These are phyloP conservation scores for Heterobasidion parviporum DNA, from an alignment of 1,284 basidiomycete species.

Conservation along the genomic window DNA sequence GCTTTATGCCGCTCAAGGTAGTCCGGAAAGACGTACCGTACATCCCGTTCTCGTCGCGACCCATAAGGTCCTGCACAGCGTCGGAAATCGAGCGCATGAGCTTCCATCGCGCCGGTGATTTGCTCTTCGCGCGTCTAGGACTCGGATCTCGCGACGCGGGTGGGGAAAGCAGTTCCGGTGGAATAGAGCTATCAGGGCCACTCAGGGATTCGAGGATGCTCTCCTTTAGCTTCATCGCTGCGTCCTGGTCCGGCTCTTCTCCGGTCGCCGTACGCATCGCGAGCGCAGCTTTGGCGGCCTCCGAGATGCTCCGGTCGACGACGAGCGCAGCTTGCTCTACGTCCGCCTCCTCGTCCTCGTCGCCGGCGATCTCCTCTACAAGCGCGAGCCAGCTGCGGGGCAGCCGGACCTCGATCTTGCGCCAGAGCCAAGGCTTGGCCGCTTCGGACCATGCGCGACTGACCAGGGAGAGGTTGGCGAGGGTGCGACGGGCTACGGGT, in stretches of 20 bases:
- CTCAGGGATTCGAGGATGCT: slow-evolving; percentile 51
- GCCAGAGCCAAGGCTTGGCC: slow-evolving; percentile 77
- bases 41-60: slow-evolving; percentile 51
- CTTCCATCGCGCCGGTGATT: slow-evolving; percentile 75
- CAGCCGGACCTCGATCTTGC: slow-evolving; percentile 68
- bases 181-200: slow-evolving; percentile 57
- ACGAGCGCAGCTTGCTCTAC: slow-evolving; percentile 49
- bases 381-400: slow-evolving; percentile 74
- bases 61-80: slow-evolving; percentile 61
- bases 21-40: slow-evolving; percentile 42
- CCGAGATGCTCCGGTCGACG: slow-evolving; percentile 56
- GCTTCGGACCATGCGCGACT: slow-evolving; percentile 69
- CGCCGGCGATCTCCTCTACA: slow-evolving; percentile 65
- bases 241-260: slow-evolving; percentile 27
- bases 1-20: neutral
- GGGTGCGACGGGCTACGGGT: slow-evolving; percentile 47
- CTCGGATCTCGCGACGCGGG: slow-evolving; percentile 73
- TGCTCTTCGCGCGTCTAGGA: slow-evolving; percentile 64
- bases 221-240: slow-evolving; percentile 46
- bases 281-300: slow-evolving; percentile 51
- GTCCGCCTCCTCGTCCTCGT: slow-evolving; percentile 47
- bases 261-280: slow-evolving; percentile 26
- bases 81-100: slow-evolving; percentile 67
- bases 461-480: slow-evolving; percentile 62
- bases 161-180: slow-evolving; percentile 66